These are phyloP conservation scores for Candida buenavistaensis DNA, from an alignment of 1,139 yeast species.

Conservation along the genomic window DNA sequence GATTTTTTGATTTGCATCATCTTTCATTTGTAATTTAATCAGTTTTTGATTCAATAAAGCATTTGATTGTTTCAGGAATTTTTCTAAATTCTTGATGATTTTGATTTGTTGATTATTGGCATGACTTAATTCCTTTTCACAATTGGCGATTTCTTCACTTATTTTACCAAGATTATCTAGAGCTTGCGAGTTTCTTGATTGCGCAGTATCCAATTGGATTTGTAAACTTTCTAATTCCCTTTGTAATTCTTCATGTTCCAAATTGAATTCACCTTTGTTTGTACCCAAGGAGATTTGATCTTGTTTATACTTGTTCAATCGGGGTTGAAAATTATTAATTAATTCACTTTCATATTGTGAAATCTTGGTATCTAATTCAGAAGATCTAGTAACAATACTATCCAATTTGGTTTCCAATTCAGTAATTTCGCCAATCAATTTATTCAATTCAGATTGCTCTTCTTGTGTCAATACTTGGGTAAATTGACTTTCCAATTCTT, in stretches of 20 bases:
- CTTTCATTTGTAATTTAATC: constrained; percentile 59
- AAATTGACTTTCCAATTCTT: constrained; percentile 59
- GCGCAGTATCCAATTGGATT: constrained; percentile 24
- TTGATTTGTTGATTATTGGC: constrained; percentile 59
- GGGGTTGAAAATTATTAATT: constrained; percentile 45
- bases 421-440: constrained; percentile 39
- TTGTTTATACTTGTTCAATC: constrained; percentile 12
- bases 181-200: constrained; percentile 19
- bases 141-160: constrained; percentile 32
- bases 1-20: constrained; percentile 70
- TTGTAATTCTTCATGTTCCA: constrained; percentile 41
- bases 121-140: constrained; percentile 44
- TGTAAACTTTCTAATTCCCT: constrained; percentile 23
- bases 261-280: constrained; percentile 23
- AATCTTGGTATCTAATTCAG: constrained; percentile 52
- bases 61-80: constrained; percentile 65
- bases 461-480: constrained; percentile 49
- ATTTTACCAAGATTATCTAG: constrained; percentile 25
- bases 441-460: constrained; percentile 37
- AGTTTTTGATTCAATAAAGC: constrained; percentile 65
- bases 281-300: constrained; percentile 9
- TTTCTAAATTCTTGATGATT: constrained; percentile 58
- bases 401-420: constrained; percentile 43
- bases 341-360: constrained; percentile 59
- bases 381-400: constrained; percentile 41